These are phyloP conservation scores for Lachnellula suecica DNA, from an alignment of 2,329 filamentous ascomycete species.

Conservation along the genomic window DNA sequence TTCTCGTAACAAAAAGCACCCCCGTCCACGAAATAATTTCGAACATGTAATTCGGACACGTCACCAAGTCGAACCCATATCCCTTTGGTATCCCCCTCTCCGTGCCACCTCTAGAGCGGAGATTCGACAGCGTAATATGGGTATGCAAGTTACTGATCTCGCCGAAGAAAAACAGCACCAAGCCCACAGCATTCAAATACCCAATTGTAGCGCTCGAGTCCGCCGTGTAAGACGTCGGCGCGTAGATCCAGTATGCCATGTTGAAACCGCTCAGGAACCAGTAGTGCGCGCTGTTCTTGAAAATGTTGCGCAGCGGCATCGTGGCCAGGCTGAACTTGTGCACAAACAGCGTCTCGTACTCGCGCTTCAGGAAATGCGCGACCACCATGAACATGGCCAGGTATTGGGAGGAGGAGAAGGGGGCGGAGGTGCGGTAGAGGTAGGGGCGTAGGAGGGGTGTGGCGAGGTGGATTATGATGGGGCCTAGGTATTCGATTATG, in stretches of 20 bases:
- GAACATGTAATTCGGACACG: conserved; percentile 97
- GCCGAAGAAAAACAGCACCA: conserved; percentile 72
- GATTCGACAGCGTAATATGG: conserved; percentile 74
- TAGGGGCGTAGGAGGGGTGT: conserved; percentile 71
- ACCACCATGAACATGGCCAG: conserved; percentile 73
- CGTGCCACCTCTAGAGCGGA: conserved; percentile 77
- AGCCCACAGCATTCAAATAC: conserved; percentile 61
- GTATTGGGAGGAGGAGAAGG: conserved; percentile 67
- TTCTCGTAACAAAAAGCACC: conserved; percentile 75
- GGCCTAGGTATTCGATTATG: conserved; percentile 91
- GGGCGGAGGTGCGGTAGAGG: conserved; percentile 56
- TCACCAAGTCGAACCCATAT: conserved; percentile 82
- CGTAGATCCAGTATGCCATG: conserved; percentile 83
- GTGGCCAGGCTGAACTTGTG: conserved; percentile 94
- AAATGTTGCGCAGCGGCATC: conserved; percentile 87
- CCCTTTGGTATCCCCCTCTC: conserved; percentile 87
- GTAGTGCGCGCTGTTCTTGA: conserved; percentile 95
- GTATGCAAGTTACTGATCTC: conserved; percentile 79
- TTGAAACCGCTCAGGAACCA: conserved; percentile 81
- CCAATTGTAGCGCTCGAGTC: conserved; percentile 33
- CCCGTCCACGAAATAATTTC: conserved; percentile 86
- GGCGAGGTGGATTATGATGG: conserved; percentile 81
- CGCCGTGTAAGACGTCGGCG: conserved; percentile 68
- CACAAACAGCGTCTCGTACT: conserved; percentile 89
- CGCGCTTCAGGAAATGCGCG: conserved; percentile 90